Evolutionary conservation across 805 yeast genomes (phyloP).

Genomic region (Brettanomyces sp.): DNA sequence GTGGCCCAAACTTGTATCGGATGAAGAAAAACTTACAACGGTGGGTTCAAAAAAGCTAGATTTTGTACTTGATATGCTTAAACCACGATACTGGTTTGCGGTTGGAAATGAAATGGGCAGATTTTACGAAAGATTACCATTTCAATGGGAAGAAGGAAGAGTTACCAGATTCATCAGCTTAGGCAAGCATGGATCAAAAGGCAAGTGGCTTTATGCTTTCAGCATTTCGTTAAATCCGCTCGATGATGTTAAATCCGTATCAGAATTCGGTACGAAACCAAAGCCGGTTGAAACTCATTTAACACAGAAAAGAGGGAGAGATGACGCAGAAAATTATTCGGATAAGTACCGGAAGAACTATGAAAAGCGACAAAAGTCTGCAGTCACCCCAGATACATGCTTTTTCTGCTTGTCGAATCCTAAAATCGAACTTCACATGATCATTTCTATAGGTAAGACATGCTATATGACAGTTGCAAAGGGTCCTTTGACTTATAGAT

Average conservation of each 20-base stretch:
- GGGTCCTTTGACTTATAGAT: constrained; percentile 66
- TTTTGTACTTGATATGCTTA: constrained; percentile 29
- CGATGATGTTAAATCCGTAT: constrained; percentile 6
- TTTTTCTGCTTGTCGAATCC: constrained; percentile 82
- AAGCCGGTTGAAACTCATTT: too few species aligned
- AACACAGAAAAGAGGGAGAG: not conserved
- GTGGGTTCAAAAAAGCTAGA: constrained; percentile 41
- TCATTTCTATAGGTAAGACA: constrained; percentile 60
- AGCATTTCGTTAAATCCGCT: constrained; percentile 18
- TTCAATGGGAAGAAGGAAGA: constrained; percentile 41
- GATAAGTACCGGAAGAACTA: not conserved
- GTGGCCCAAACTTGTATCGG: constrained; percentile 51
- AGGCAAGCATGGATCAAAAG: constrained; percentile 42
- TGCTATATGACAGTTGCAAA: constrained; percentile 71
- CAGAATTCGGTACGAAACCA: constrained; percentile 9
- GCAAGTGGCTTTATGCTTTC: constrained; percentile 74
- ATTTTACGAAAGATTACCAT: constrained; percentile 47
- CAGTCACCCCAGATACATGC: constrained; percentile 53
- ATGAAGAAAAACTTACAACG: constrained; percentile 31
- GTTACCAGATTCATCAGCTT: constrained; percentile 59
- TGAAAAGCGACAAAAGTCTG: constrained; percentile 22
- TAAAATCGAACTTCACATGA: constrained; percentile 67
- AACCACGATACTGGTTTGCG: constrained; percentile 64
- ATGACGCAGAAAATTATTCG: not conserved
- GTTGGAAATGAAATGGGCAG: constrained; percentile 40